These are phyloP conservation scores for Ustilaginoidea virens DNA, from an alignment of 2,329 filamentous ascomycete genomes.

Conservation along the genomic window DNA sequence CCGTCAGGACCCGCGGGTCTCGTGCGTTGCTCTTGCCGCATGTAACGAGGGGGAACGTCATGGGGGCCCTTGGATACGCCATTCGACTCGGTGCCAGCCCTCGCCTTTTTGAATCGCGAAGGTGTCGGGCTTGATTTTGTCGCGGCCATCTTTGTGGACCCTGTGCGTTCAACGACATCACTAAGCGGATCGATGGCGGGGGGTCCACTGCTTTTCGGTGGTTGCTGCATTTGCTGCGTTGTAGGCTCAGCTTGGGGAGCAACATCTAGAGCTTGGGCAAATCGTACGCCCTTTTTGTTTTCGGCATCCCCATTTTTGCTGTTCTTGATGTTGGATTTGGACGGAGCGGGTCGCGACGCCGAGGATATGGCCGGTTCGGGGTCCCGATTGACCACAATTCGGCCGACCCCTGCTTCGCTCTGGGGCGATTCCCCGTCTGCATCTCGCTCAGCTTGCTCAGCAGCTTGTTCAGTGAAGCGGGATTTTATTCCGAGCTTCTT, in stretches of 20 bases:
- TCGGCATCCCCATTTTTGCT: conserved; percentile 9
- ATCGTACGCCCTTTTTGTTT: conserved; percentile 61
- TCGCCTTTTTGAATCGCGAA: conserved; percentile 37
- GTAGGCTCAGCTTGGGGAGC: conserved; percentile 24
- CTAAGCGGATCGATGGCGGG: conserved; percentile 29
- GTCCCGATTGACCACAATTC: conserved; percentile 30
- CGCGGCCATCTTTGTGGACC: conserved; percentile 10
- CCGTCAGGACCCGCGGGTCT: conserved; percentile 35
- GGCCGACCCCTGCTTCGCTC: conserved; percentile 38
- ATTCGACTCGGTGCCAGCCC: conserved; percentile 7
- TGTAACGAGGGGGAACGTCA: conserved; percentile 25
- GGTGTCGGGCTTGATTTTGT: conserved; percentile 22
- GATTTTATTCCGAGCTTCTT: conserved; percentile 50
- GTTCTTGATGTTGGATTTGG: conserved; percentile 19
- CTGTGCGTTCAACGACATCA: conserved; percentile 35
- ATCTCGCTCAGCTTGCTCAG: conserved; percentile 29
- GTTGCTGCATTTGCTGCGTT: conserved; percentile 6
- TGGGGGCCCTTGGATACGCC: conserved; percentile 23
- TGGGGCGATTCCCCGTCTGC: conserved; percentile 13
- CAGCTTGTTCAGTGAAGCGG: conserved; percentile 34
- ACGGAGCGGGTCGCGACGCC: conserved; percentile 8
- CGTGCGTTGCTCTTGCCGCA: conserved; percentile 20
- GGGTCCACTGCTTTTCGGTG: conserved; percentile 14
- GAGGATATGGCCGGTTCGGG: conserved; percentile 8
- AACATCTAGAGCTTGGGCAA: conserved; percentile 60